These are phyloP conservation scores for Chlorencoelia australis DNA, from an alignment of 2,329 filamentous ascomycete species.

Conservation along the genomic window DNA sequence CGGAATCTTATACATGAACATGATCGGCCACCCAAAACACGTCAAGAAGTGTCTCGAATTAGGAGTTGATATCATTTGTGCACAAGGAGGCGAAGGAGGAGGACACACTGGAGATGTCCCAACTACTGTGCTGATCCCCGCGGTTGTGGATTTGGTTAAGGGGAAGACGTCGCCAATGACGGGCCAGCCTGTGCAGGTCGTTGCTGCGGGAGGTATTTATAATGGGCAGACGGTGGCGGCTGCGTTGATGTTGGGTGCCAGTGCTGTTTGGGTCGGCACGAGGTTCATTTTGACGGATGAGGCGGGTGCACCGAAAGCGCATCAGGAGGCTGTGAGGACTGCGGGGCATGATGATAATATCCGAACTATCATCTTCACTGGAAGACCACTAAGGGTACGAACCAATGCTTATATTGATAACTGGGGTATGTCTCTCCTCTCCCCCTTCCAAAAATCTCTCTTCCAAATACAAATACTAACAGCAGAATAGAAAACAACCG, in stretches of 20 bases:
- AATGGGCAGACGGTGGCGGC: conserved; percentile 86
- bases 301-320: conserved; percentile 82
- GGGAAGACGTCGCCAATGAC: conserved; percentile 80
- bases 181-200: conserved; percentile 76
- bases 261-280: conserved; percentile 92
- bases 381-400: conserved; percentile 84
- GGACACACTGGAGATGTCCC: conserved; percentile 94
- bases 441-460: not conserved
- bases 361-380: conserved; percentile 97
- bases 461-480: not conserved
- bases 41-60: conserved; percentile 90
- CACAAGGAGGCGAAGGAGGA: conserved; percentile 94
- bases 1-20: conserved; percentile 98
- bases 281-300: conserved; percentile 91
- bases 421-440: conserved; percentile 47
- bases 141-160: conserved; percentile 73
- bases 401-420: conserved; percentile 89
- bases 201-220: conserved; percentile 90
- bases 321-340: conserved; percentile 92
- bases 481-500: conserved; percentile 63
- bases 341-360: conserved; percentile 92
- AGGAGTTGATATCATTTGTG: conserved; percentile 93
- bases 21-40: conserved; percentile 99
- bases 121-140: conserved; percentile 80
- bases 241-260: conserved; percentile 83